phyloP scores from a whole-genome alignment of 2,329 filamentous ascomycete species.

The Plenodomus tracheiphilus region DNA sequence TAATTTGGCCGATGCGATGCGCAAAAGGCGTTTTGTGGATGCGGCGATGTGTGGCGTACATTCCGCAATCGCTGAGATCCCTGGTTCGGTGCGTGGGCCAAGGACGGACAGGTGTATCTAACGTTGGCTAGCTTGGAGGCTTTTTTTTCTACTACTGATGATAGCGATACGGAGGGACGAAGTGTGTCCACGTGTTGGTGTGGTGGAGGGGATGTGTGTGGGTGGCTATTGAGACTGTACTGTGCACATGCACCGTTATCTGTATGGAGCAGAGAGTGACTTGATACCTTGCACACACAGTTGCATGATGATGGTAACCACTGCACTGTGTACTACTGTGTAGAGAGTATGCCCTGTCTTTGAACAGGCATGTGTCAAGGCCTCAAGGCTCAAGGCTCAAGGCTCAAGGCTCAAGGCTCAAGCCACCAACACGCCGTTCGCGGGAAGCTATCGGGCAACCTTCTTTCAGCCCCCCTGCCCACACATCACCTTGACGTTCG shows the following conservation, averaged over 20 bases:
- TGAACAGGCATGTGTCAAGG: constrained; percentile 6
- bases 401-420: no score
- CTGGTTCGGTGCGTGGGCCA: background rate
- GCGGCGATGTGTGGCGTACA: background rate
- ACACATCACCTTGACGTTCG: background rate
- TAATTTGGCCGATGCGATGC: background rate
- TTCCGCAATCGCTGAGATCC: background rate
- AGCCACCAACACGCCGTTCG: constrained; percentile 33
- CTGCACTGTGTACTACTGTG: no score
- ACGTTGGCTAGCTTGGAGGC: no score
- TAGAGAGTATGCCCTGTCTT: background rate
- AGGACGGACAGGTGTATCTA: no score
- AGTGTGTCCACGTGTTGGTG: no score
- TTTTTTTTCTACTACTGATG: no score
- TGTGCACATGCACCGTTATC: no score
- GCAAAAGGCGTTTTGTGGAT: background rate
- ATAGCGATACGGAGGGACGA: no score
- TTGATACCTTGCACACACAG: no score
- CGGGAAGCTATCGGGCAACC: constrained; percentile 28
- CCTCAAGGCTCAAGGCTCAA: no score
- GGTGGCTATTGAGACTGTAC: background rate
- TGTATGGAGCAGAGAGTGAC: no score
- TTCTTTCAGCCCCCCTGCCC: constrained; percentile 20
- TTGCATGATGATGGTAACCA: no score
- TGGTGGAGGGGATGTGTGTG: background rate